A percentile compares a stretch with the other conserved stretches of the same genome.
These are phyloP conservation scores for Rhodomyrtus tomentosa DNA, from an alignment of 345 rosid species.

Conservation along the genomic window DNA sequence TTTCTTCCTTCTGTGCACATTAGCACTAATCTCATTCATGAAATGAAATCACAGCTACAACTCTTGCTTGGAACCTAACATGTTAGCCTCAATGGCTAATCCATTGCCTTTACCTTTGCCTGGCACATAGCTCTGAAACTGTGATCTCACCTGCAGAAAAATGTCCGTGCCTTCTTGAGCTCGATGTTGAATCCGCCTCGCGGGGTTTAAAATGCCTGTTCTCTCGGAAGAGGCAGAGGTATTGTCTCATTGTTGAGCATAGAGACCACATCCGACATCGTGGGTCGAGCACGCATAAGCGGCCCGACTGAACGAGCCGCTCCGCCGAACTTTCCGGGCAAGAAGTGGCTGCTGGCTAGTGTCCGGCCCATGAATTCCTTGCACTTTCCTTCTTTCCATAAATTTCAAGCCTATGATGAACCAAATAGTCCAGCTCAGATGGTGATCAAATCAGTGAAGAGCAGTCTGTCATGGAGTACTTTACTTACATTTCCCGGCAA, in stretches of 20 bases:
- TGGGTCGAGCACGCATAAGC: neutral
- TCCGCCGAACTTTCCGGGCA: neutral
- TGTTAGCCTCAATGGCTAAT: neutral
- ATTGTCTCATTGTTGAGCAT: neutral
- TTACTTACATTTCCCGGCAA: neutral
- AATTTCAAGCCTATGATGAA: neutral
- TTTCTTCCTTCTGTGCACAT: neutral
- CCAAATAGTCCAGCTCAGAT: neutral
- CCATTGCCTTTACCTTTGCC: neutral
- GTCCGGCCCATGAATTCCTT: neutral
- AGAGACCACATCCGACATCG: slow-evolving; percentile 5
- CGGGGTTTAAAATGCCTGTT: neutral
- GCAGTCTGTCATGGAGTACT: neutral
- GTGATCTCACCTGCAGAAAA: neutral
- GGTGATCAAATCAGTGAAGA: neutral
- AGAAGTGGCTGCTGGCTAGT: neutral
- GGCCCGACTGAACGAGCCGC: neutral
- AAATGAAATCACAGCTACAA: neutral
- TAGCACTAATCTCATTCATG: neutral
- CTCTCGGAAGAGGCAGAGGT: neutral
- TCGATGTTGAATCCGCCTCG: neutral
- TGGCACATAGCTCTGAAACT: neutral
- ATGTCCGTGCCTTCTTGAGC: neutral
- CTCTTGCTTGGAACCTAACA: neutral
- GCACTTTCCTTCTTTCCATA: neutral